These are phyloP conservation scores for Boletellus dicymbophilus DNA, from an alignment of 1,284 basidiomycete genomes.

Conservation along the genomic window DNA sequence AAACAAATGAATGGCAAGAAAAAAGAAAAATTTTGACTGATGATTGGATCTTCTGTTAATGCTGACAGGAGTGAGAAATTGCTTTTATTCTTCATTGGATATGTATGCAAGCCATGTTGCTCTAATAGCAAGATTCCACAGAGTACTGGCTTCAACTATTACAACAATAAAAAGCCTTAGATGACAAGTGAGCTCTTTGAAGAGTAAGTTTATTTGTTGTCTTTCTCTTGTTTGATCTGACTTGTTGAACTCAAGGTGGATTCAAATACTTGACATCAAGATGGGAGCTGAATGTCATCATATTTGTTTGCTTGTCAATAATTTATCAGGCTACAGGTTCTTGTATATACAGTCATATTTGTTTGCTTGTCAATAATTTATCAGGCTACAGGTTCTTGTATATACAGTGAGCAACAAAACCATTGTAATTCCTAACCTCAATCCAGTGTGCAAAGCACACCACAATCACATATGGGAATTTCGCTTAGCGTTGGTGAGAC, in stretches of 20 bases:
- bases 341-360: conserved; percentile 16
- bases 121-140: conserved; percentile 21
- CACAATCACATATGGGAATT: too few species aligned
- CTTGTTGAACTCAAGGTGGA: conserved; percentile 11
- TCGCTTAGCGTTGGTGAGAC: too few species aligned
- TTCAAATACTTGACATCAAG: conserved; percentile 14
- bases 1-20: conserved; percentile 23
- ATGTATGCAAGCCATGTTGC: conserved; percentile 18
- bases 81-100: conserved; percentile 26
- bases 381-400: not conserved
- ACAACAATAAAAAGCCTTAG: conserved; percentile 28
- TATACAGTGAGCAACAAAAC: too few species aligned
- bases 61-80: conserved; percentile 25
- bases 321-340: not conserved
- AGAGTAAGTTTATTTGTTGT: not conserved
- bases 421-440: too few species aligned
- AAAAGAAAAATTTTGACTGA: conserved; percentile 21
- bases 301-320: conserved; percentile 19
- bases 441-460: too few species aligned
- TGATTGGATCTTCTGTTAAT: conserved; percentile 23
- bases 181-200: conserved; percentile 12
- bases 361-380: conserved; percentile 15
- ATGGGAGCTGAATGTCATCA: conserved; percentile 13
- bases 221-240: not conserved
- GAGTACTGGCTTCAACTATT: conserved; percentile 25